phyloP scores from a whole-genome alignment of 495 filamentous ascomycete species.

The Rhizodiscina lignyota region DNA sequence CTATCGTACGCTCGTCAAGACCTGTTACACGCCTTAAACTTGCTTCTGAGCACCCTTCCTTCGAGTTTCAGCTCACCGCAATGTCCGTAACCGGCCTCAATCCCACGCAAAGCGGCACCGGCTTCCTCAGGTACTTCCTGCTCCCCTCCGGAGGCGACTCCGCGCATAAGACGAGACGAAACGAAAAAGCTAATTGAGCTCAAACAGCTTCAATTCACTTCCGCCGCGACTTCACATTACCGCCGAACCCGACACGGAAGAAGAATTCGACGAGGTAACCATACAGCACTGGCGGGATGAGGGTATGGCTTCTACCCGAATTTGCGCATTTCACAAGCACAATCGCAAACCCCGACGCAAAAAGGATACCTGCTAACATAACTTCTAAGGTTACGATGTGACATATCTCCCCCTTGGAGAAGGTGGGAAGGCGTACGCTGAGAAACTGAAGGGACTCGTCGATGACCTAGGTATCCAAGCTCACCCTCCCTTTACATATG shows the following conservation, averaged over 20 bases:
- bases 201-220: slow-evolving; percentile 4
- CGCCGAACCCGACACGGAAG: slow-evolving; percentile 1
- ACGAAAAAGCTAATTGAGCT: too few relatives aligned
- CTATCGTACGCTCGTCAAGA: too few relatives aligned
- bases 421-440: slow-evolving; percentile 7
- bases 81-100: not conserved
- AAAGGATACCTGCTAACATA: too few relatives aligned
- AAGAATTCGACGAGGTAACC: slow-evolving; percentile 3
- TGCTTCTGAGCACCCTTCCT: not conserved
- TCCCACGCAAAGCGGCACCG: not conserved
- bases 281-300: slow-evolving; percentile 5
- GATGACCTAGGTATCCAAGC: slow-evolving; percentile 1
- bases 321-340: not conserved
- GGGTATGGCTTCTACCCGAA: slow-evolving; percentile 1
- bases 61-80: not conserved
- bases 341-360: not conserved
- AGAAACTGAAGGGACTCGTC: slow-evolving; percentile 4
- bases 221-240: slow-evolving; percentile 4
- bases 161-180: too few relatives aligned
- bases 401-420: slow-evolving; percentile 5
- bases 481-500: not conserved
- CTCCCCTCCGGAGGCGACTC: too few relatives aligned
- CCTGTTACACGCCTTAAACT: not conserved
- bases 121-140: not conserved
- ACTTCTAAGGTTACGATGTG: slow-evolving; percentile 8